Evolutionary conservation across 306 rosid genomes (phyloP), one percentile per base, ranked within the genome.

Genomic region (Adenanthera pavonina): DNA sequence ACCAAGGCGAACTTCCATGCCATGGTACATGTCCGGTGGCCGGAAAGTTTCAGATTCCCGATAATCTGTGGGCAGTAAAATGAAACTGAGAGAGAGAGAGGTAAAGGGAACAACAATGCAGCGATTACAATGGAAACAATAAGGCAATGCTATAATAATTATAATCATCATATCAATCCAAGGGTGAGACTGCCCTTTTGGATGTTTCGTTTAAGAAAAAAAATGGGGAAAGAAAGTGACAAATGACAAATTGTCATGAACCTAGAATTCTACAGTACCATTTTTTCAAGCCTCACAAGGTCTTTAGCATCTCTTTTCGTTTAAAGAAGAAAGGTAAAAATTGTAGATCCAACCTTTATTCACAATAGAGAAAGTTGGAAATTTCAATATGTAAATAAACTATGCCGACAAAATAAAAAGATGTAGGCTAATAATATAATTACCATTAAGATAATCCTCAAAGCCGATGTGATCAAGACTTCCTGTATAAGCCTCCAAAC

Each of bases 1-100:
- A 36, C 98, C 98, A 49, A 92, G 89, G 75, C 92, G 97, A 81
- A 92, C 97, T 87, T 96, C 98, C 97, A 96, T 83, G 48, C 97
- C 98, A 79, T 96, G 98, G 85, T 95, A 98, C 89, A 85, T 85
- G 84, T 96, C 97, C 10, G 68, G 72, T 19, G 97, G 98, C 85
- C 89, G 89, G 65, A 84, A 25, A 14, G 91, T 86, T 87, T 96
- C 99, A 0, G 97, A 93, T 15, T 96, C 99, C 8, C 89, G 87
- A 3, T 97, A 97, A 38, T 93, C 98, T 96, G 97, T 92, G 89
- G 43, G 49, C 69, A 77, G 60, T 61, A 79, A 3, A 81, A 51
- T 9, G 30, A 52, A 71, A 71, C 17, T 69, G 62, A 25, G 30
- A 77, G 48, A 78, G 44, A 5, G 14, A 67, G 20, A 68, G 25